These are phyloP conservation scores for Apiotrichum gracile DNA, from an alignment of 1,284 basidiomycete species.

Conservation along the genomic window DNA sequence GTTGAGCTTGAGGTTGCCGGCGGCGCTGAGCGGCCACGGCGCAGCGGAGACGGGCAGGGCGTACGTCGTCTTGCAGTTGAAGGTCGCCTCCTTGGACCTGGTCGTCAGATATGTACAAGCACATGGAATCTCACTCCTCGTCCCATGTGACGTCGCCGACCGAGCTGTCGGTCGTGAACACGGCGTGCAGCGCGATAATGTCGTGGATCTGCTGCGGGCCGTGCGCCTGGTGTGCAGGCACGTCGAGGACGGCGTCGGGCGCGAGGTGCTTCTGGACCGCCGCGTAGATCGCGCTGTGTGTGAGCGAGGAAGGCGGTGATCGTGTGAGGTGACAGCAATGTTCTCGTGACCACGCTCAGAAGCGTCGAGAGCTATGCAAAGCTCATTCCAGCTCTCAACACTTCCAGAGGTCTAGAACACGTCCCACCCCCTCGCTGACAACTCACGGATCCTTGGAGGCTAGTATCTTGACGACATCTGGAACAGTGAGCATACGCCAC, in stretches of 20 bases:
- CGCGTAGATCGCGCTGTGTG: slow-evolving; percentile 11
- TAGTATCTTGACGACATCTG: slow-evolving; percentile 25
- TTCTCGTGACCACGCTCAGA: too few species aligned
- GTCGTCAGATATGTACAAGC: not conserved
- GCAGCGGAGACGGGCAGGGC: slow-evolving; percentile 15
- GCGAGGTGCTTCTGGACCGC: slow-evolving; percentile 36
- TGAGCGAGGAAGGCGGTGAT: not conserved
- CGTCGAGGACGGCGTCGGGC: slow-evolving; percentile 23
- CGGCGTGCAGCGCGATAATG: slow-evolving; percentile 20
- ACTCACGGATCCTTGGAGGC: slow-evolving; percentile 35
- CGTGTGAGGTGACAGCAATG: too few species aligned
- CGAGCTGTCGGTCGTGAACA: slow-evolving; percentile 15
- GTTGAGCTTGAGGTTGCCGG: slow-evolving; percentile 3
- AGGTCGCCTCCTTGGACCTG: slow-evolving; percentile 23
- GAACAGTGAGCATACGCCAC: not conserved
- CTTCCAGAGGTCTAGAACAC: not conserved
- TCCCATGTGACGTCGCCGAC: slow-evolving; percentile 30
- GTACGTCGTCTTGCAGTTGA: slow-evolving; percentile 23
- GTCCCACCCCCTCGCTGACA: too few species aligned
- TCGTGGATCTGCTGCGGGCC: slow-evolving; percentile 32
- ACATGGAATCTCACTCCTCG: slow-evolving; percentile 22
- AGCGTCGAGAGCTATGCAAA: too few species aligned
- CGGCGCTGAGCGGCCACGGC: slow-evolving; percentile 10
- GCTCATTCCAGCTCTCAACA: too few species aligned
- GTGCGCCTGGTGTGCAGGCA: slow-evolving; percentile 13